Conservation (phyloP, 768 basidiomycete species). For the Fibroporia radiculosa region DNA sequence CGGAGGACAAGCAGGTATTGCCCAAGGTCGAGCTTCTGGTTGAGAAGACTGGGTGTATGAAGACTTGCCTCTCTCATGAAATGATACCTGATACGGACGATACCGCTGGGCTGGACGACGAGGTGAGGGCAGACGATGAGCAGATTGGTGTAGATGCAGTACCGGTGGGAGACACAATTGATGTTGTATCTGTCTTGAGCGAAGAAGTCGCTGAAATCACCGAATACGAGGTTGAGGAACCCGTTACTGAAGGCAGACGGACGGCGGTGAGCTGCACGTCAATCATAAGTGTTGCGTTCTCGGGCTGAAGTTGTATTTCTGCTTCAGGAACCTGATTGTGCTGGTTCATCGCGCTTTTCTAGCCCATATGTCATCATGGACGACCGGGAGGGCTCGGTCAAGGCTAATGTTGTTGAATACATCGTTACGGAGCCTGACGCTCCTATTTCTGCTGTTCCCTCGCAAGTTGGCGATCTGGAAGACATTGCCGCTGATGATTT, state of each 20-base stretch:
- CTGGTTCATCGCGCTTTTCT: too few relatives aligned
- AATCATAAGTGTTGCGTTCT: too few relatives aligned
- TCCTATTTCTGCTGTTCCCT: too few relatives aligned
- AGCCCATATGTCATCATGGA: too few relatives aligned
- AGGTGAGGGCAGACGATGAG: neutral
- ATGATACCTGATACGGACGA: constrained; percentile 1
- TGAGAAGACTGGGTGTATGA: neutral
- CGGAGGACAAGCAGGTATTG: too few relatives aligned
- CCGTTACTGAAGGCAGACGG: constrained; percentile 20
- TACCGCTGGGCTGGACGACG: too few relatives aligned
- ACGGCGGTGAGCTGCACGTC: constrained; percentile 31
- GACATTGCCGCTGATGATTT: too few relatives aligned
- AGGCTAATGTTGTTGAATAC: too few relatives aligned
- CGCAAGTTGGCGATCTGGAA: too few relatives aligned
- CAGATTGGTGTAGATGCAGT: neutral
- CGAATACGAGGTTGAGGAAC: constrained; percentile 28
- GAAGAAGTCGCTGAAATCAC: neutral
- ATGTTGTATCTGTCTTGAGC: neutral
- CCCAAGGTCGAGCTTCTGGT: neutral
- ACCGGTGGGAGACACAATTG: neutral
- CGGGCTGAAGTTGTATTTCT: too few relatives aligned
- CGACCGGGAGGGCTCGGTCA: too few relatives aligned
- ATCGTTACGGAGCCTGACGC: neutral
- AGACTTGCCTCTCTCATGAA: neutral
- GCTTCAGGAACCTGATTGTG: too few relatives aligned